Conservation (phyloP, 805 yeast species). For the Peterozyma xylosa region DNA sequence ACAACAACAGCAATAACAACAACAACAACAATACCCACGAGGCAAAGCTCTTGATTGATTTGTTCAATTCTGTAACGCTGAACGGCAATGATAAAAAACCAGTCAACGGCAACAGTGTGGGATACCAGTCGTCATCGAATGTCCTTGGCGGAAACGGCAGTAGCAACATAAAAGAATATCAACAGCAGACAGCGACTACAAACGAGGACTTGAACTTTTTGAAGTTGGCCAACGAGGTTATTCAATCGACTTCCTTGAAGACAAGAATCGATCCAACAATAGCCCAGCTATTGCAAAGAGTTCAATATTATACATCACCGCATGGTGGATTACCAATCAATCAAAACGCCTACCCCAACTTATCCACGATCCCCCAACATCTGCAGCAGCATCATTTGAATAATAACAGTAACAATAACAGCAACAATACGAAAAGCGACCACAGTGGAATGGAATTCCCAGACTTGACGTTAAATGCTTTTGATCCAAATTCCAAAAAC, state of each 20-base stretch:
- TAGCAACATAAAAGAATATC: background rate
- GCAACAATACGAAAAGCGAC: constrained; percentile 26
- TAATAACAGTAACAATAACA: constrained; percentile 21
- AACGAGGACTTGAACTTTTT: constrained; percentile 49
- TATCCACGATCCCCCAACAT: constrained; percentile 4
- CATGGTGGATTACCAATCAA: constrained; percentile 41
- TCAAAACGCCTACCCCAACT: background rate
- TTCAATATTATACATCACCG: constrained; percentile 53
- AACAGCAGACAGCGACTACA: constrained; percentile 11
- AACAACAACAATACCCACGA: background rate
- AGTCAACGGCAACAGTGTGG: background rate
- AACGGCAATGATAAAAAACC: background rate
- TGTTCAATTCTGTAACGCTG: constrained; percentile 2
- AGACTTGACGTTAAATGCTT: constrained; percentile 32
- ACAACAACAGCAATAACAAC: background rate
- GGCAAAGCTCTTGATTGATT: constrained; percentile 5
- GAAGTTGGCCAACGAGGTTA: constrained; percentile 54
- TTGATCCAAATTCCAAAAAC: constrained; percentile 9
- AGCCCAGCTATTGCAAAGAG: constrained; percentile 45
- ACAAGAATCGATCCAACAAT: constrained; percentile 56
- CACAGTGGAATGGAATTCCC: constrained; percentile 31
- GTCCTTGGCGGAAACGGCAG: background rate
- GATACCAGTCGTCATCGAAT: no score
- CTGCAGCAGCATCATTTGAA: constrained; percentile 4
- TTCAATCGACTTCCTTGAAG: constrained; percentile 42